A percentile compares a stretch with the other conserved stretches of the same genome.
Conservation (phyloP, 306 rosid species). For the Quercus agrifolia region DNA sequence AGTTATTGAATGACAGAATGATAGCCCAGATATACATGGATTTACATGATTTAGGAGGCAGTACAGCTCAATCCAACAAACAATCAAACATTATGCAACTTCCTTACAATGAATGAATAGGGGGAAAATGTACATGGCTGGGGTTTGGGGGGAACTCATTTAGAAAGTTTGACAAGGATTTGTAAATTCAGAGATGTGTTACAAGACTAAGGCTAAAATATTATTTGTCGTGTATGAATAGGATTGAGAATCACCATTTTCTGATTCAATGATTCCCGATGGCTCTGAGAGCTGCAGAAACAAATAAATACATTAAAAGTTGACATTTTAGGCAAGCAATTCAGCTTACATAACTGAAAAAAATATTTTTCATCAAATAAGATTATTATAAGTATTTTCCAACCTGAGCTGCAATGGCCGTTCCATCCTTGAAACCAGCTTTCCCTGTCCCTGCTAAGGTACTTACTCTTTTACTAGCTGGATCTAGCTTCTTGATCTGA, state of each 20-base stretch:
- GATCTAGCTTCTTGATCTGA: slow-evolving; percentile 89
- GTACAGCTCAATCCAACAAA: background rate
- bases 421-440: slow-evolving; percentile 87
- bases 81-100: background rate
- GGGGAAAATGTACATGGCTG: background rate
- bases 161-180: background rate
- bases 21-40: too few relatives aligned
- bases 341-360: slow-evolving; percentile 3
- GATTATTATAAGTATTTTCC: slow-evolving; percentile 8
- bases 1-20: too few relatives aligned
- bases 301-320: slow-evolving; percentile 17
- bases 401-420: slow-evolving; percentile 74
- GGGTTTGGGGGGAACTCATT: background rate
- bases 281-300: slow-evolving; percentile 94
- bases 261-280: slow-evolving; percentile 70
- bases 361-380: background rate
- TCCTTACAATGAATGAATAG: background rate
- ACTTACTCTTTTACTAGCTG: slow-evolving; percentile 66
- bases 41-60: background rate
- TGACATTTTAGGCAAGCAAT: slow-evolving; percentile 6
- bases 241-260: slow-evolving; percentile 42
- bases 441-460: slow-evolving; percentile 87
- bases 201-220: background rate
- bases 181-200: background rate
- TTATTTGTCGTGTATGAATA: background rate